These are phyloP conservation scores for Xylaria sp. DNA, from an alignment of 2,329 filamentous ascomycete genomes.

Conservation along the genomic window DNA sequence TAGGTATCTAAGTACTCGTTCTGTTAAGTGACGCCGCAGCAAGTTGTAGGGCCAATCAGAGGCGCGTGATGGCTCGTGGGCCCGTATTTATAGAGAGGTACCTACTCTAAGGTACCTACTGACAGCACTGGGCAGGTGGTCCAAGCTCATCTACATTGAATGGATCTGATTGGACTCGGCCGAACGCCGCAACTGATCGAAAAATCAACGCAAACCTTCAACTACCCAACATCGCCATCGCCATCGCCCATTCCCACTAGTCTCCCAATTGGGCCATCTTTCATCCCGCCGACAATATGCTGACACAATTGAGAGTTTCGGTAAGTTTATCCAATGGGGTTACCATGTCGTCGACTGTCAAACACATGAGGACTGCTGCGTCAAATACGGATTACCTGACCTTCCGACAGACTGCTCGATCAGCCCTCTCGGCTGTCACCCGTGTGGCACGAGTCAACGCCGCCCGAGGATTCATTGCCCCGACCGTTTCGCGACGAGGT, in stretches of 20 bases:
- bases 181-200: conserved; percentile 27
- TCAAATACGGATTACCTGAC: conserved; percentile 14
- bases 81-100: too few species aligned
- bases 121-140: conserved; percentile 21
- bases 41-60: neutral
- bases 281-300: conserved; percentile 55
- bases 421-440: conserved; percentile 56
- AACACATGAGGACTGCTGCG: neutral
- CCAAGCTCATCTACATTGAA: conserved; percentile 27
- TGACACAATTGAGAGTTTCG: conserved; percentile 61
- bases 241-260: conserved; percentile 29
- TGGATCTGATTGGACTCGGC: conserved; percentile 29
- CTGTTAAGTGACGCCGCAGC: neutral
- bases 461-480: conserved; percentile 63
- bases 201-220: conserved; percentile 39
- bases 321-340: conserved; percentile 48
- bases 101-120: too few species aligned
- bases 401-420: conserved; percentile 53
- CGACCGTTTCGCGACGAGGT: conserved; percentile 67
- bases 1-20: neutral
- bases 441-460: conserved; percentile 55
- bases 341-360: neutral
- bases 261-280: conserved; percentile 55
- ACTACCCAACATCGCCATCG: conserved; percentile 26
- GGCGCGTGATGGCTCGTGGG: neutral